Percentiles rank a stretch among this genome's conserved stretches.
phyloP scores from a whole-genome alignment of 495 filamentous ascomycete genomes.

The Umbilicaria muhlenbergii region DNA sequence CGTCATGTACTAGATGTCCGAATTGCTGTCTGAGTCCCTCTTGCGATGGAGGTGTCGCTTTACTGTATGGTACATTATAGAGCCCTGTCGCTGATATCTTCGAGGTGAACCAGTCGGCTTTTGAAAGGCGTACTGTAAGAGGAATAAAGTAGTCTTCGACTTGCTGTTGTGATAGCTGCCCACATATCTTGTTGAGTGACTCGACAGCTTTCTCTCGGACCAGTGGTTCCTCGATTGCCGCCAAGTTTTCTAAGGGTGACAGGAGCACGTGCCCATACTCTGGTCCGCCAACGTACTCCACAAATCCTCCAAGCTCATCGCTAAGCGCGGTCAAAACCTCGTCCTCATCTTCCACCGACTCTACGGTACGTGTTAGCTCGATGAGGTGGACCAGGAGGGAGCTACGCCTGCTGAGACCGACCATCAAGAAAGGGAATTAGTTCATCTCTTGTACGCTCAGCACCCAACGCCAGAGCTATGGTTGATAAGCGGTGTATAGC shows the following conservation, averaged over 20 bases:
- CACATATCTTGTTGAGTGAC: constrained; percentile 97
- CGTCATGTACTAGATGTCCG: constrained; percentile 83
- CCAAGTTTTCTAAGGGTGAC: constrained; percentile 92
- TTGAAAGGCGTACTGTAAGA: constrained; percentile 82
- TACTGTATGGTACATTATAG: constrained; percentile 81
- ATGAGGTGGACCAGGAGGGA: constrained; percentile 1
- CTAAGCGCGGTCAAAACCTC: constrained; percentile 94
- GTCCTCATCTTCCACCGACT: constrained; percentile 97
- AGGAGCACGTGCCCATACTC: constrained; percentile 90
- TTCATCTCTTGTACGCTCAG: constrained; percentile 92
- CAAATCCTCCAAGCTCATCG: constrained; percentile 88
- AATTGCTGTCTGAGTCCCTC: constrained; percentile 84
- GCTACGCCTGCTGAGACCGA: constrained; percentile 25
- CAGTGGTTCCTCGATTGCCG: constrained; percentile 93
- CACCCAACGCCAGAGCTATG: constrained; percentile 87
- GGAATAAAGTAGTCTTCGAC: constrained; percentile 95
- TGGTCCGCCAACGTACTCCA: constrained; percentile 93
- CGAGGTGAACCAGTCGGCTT: constrained; percentile 99
- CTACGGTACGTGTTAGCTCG: constrained; percentile 33
- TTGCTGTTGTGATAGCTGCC: constrained; percentile 74
- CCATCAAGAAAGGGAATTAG: constrained; percentile 97
- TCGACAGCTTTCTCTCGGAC: constrained; percentile 98
- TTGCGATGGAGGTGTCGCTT: constrained; percentile 69
- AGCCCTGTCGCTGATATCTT: constrained; percentile 96
- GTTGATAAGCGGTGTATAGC: constrained; percentile 96